Base-by-base conservation (phyloP, 2,329 filamentous ascomycete species). In the Botrytis sinoallii region DNA sequence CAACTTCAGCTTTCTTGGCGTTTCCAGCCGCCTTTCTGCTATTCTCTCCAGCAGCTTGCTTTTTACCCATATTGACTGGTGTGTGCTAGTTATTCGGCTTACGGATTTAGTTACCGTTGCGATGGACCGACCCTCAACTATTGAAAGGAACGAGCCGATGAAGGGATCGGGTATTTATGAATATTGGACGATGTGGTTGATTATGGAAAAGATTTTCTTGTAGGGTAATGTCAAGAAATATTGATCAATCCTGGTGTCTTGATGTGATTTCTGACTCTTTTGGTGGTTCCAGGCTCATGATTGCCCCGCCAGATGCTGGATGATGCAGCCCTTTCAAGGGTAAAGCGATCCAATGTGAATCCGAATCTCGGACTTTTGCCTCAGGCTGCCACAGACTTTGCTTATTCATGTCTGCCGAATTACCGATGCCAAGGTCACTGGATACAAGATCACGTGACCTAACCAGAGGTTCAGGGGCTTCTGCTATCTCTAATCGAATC, bases 11-110 rank as follows among this genome's bases (percentile, higher is more conserved):
- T 87, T 99, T 98, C 84, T 94, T 89, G 76, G 95, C 94, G 83
- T 98, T 94, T 77, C 95, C 96, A 14, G 91, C 89, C 4, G 85
- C 94, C 86, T 98, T 98, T 85, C 97, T 98, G 82, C 88, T 92
- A 84, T 92, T 94, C 76, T 97, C 94, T 71, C 85, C 88, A 84
- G 78, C 83, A 80, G 86, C 88, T 83, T 93, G 95, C 84, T 93
- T 93, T 78, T 87, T 88, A 42, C 86, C 91, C 92, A 95, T 95
- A 77, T 77, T 85, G 66, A 42, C 25, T 68, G 75, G 69, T 42
- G 52, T 16, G 60, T 63, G 25, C 60, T 63, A 63, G 35, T 9
- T 46, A 60, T 55, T 57, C 70, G n/a, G 70, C 70, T 72, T 66
- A 67, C 70, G 38, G n/a, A 61, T 38, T 67, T 64, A 42, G 9